Evolutionary conservation across 2,329 filamentous ascomycete species (phyloP), one percentile per base, ranked within the genome.

Genomic region (Hymenotorrendiella dingleyae): DNA sequence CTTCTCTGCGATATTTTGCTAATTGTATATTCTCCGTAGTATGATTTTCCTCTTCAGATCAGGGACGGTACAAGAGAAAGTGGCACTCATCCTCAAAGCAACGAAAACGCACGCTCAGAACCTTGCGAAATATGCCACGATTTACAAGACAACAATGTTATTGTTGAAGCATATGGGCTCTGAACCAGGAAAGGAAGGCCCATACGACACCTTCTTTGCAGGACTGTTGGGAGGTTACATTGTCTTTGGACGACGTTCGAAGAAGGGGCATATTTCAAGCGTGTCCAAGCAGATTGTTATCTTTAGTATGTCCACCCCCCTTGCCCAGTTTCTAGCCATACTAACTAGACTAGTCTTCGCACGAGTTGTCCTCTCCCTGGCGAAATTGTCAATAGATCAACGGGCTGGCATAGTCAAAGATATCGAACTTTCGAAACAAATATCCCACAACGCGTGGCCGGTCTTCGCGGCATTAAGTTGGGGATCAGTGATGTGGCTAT

Each of bases 1-100:
- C 14, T 12, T 14, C 16, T 11, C n/a, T 9, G 17, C 14, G 3
- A 20, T 21, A 33, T 32, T 20, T 27, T n/a, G 8, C 11, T 5
- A 9, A 23, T 14, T 12, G 14, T 9, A 6, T 22, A 38, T 45
- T 32, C 4, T 30, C 6, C 26, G 20, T 56, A 89, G 85, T 39
- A 98, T 98, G 91, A 88, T 96, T 54, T 85, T 97, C 56, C 79
- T 98, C 54, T 98, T 98, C 72, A 86, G 93, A 55, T 88, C 84
- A 8, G 93, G 91, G 69, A 84, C 85, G 6, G 75, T 87, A 75
- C 59, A 78, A 43, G 79, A 94, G 63, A 97, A 97, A 67, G 61
- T 78, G 51, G 67, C 68, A 43, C 78, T 94, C 40, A 82, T 98
- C 54, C 73, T 91, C 59, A 83, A 84, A 64, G 91, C 93, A 9